Base-by-base conservation (phyloP, 2,329 filamentous ascomycete genomes). In the Neonectria ditissima region DNA sequence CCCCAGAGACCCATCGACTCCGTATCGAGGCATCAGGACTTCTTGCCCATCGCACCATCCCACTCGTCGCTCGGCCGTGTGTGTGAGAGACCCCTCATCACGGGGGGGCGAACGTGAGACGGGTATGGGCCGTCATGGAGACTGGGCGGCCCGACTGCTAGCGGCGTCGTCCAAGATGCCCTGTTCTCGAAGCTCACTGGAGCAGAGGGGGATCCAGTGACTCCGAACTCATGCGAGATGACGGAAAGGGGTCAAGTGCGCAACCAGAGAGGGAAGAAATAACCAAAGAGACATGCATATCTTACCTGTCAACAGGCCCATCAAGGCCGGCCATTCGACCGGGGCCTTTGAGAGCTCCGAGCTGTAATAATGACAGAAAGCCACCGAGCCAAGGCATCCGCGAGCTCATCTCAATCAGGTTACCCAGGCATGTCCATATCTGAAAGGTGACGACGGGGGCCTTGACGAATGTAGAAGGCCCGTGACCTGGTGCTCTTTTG, bases 321-420 rank as follows among this genome's bases (percentile, higher is more conserved):
- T 97, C 87, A 28, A 91, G 87, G 73, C 87, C 86, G 76, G 92
- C 93, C 68, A 97, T 79, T 80, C 81, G 87, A 73, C 93, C 92
- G 68, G 92, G 92, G 24, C 94, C 93, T 73, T 84, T 83, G 74
- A 95, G 80, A 73, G 89, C 85, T 70, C 89, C 84, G 84, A 92
- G 90, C 80, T 96, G 93, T 70, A 91, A 78, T 79, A 97, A 86
- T 61, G 92, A 91, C 64, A 96, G 78, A 70, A 87, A 82, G 75
- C 93, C 93, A 75, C 85, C 86, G 60, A 97, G 86, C 95, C 95
- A 98, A 67, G 95, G 95, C 93, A 97, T 97, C 79, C 93, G 92
- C 69, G 83, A 79, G 70, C 91, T 85, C 75, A 97, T 80, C 82
- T 94, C 89, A 70, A 94, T 80, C 66, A 97, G 79, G 77, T 88